These are phyloP conservation scores for Xylaria venustula DNA, from an alignment of 495 filamentous ascomycete species.

Conservation along the genomic window DNA sequence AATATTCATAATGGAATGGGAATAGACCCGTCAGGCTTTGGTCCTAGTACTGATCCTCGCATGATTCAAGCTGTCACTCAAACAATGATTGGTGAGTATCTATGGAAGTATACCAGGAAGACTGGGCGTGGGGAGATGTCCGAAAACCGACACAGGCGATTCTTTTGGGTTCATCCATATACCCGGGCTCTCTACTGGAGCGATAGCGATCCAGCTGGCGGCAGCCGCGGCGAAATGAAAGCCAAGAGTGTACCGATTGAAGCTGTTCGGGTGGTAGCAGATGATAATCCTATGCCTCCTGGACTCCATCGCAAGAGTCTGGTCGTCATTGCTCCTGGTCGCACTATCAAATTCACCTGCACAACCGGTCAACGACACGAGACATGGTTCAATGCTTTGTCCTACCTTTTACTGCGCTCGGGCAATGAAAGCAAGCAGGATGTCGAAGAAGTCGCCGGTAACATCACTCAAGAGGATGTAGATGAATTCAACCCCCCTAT, in stretches of 20 bases:
- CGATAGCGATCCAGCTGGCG: constrained; percentile 78
- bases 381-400: constrained; percentile 97
- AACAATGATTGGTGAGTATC: constrained; percentile 98
- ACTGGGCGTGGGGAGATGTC: constrained; percentile 83
- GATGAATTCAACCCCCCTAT: constrained; percentile 83
- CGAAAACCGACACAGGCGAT: constrained; percentile 82
- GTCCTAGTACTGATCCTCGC: constrained; percentile 77
- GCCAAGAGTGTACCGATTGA: constrained; percentile 96
- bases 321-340: constrained; percentile 83
- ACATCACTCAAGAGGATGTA: constrained; percentile 71
- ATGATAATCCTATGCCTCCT: constrained; percentile 94
- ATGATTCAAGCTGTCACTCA: constrained; percentile 99
- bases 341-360: constrained; percentile 88
- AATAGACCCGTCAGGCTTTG: constrained; percentile 58
- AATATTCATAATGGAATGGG: constrained; percentile 63
- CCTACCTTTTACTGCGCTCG: constrained; percentile 82
- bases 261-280: constrained; percentile 86
- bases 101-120: constrained; percentile 98
- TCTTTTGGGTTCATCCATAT: constrained; percentile 99
- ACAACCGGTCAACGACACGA: constrained; percentile 91
- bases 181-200: constrained; percentile 97
- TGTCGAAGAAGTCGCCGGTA: constrained; percentile 53
- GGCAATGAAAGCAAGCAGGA: constrained; percentile 58
- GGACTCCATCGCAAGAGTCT: constrained; percentile 92
- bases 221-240: constrained; percentile 72